Evolutionary conservation across 208 protist genomes (phyloP).

Genomic region (Acanthamoeba divionensis): DNA sequence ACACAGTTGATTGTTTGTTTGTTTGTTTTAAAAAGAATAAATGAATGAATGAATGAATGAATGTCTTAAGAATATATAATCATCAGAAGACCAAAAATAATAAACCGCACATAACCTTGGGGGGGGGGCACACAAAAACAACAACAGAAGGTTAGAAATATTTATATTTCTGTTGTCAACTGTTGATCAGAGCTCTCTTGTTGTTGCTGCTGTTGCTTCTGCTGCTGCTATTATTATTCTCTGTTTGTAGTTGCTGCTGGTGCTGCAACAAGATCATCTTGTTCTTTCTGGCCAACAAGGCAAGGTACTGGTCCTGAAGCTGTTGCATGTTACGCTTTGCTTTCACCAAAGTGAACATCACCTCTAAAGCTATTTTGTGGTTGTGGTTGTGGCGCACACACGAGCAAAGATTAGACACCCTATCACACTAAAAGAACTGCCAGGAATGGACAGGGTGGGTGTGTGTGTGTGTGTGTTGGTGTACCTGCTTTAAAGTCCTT

Average conservation of each 20-base stretch:
- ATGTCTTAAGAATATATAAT: no score
- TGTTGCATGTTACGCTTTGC: neutral
- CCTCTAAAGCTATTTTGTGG: neutral
- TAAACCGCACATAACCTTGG: no score
- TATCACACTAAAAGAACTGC: neutral
- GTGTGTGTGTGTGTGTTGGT: neutral
- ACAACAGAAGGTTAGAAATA: no score
- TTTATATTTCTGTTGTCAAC: no score
- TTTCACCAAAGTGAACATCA: neutral
- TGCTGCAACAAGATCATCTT: neutral
- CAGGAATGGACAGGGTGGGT: neutral
- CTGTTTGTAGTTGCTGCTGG: neutral
- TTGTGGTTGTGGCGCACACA: neutral
- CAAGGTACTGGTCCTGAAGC: neutral
- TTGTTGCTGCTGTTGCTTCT: no score
- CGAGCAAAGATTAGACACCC: neutral
- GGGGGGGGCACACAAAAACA: no score
- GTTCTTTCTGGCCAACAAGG: neutral
- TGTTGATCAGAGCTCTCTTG: no score
- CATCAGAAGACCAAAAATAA: no score
- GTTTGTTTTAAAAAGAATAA: no score
- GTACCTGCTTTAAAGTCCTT: conserved; percentile 16
- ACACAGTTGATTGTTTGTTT: no score
- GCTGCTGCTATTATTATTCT: no score
- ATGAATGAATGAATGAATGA: no score